These are phyloP conservation scores for Coemansia sp. DNA, from an alignment of 192 early-diverging fungal species.

Conservation along the genomic window DNA sequence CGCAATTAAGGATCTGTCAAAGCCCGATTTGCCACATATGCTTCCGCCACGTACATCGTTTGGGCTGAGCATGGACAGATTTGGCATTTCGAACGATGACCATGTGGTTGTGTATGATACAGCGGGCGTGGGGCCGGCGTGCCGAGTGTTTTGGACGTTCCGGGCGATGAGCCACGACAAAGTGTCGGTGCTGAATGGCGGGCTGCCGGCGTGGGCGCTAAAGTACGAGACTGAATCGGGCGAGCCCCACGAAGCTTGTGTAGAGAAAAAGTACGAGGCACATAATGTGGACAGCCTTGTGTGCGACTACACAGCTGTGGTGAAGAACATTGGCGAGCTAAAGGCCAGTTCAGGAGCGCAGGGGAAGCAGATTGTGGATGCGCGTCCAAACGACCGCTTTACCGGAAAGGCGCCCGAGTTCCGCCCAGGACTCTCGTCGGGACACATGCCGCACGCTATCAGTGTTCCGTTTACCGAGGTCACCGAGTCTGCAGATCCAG, in stretches of 20 bases:
- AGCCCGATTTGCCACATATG: constrained; percentile 80
- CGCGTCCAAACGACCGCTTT: constrained; percentile 57
- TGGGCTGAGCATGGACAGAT: constrained; percentile 59
- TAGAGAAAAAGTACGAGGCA: constrained; percentile 17
- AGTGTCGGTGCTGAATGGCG: constrained; percentile 86
- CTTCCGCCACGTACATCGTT: constrained; percentile 73
- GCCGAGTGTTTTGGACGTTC: constrained; percentile 92
- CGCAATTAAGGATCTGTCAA: constrained; percentile 68
- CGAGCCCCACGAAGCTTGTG: constrained; percentile 27
- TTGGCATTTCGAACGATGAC: constrained; percentile 77
- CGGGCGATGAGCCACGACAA: constrained; percentile 82
- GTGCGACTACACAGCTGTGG: constrained; percentile 57
- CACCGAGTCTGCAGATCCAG: constrained; percentile 30
- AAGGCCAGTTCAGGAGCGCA: constrained; percentile 20
- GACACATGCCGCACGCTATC: constrained; percentile 79
- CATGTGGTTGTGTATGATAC: constrained; percentile 92
- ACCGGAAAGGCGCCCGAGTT: constrained; percentile 75
- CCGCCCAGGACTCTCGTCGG: constrained; percentile 69
- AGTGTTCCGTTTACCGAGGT: constrained; percentile 70
- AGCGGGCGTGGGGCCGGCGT: constrained; percentile 73
- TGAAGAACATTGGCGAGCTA: constrained; percentile 54
- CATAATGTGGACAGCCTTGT: constrained; percentile 39
- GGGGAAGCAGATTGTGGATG: constrained; percentile 65
- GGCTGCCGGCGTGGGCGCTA: constrained; percentile 76
- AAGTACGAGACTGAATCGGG: constrained; percentile 21